Evolutionary conservation across 2,329 filamentous ascomycete genomes (phyloP), one percentile per base, ranked within the genome.

Genomic region (Arthrobotrys sinensis): DNA sequence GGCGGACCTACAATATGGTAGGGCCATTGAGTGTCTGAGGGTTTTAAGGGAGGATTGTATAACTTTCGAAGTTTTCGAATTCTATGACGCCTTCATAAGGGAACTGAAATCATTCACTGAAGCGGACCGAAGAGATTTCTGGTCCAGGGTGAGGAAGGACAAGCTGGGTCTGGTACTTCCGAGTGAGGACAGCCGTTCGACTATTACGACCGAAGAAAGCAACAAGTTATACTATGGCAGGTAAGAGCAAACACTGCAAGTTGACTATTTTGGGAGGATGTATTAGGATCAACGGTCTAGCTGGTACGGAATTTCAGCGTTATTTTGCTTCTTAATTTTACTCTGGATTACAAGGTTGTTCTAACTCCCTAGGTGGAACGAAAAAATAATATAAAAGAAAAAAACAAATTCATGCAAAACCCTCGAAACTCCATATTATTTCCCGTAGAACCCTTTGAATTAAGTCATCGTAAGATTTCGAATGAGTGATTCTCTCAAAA

Each of bases 41-140:
- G 91, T 92, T 0, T 90, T 98, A 88, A 89, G 94, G 8, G 90
- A 94, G 19, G 91, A 94, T 83, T 86, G 96, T 80, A 87, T 91
- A 4, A 89, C 90, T 4, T 87, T 93, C 34, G 94, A 97, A 16
- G 62, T 71, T 10, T 78, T 78, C 19, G 75, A 78, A 16, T 43
- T 72, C 12, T 78, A 78, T 43, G 75, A 78, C 19, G 32, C 46
- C 0, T 78, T 72, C 32, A 66, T 78, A 14, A 60, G 50, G 8
- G 60, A 72, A 7, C 14, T 78, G 28, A 78, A 78, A 38, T 16
- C 12, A 38, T 64, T 67, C n/a, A 19, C 53, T 21, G 67, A 68
- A 21, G 62, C 34, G 12, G 75, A 64, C 8, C 50, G 75, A 46
- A 78, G 67, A 34, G 75, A 78, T 40, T 78, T 78, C 38, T 78